Percentiles rank a stretch among this genome's conserved stretches.
Conservation (phyloP, 148 eudicot genomes). For the Vaccinium vitisidaea region DNA sequence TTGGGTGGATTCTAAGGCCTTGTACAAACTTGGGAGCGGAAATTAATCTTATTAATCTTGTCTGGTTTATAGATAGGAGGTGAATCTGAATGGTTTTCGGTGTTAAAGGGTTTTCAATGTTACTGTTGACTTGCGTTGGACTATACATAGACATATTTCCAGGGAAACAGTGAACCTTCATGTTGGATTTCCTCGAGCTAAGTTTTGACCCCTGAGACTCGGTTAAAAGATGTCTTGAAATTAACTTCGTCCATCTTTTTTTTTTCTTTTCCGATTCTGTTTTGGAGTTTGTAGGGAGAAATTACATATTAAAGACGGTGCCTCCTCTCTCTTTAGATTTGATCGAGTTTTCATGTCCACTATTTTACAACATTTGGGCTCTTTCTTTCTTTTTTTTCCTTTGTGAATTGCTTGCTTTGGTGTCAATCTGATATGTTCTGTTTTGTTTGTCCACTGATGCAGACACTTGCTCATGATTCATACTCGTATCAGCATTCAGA, state of each 20-base stretch:
- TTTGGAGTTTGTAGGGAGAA: not conserved
- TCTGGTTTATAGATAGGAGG: not conserved
- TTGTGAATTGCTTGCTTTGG: not conserved
- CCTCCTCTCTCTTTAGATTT: not conserved
- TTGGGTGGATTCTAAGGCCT: not conserved
- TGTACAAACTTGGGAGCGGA: not conserved
- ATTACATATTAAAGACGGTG: too few relatives aligned
- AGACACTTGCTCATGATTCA: conserved; percentile 94
- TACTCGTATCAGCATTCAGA: conserved; percentile 54
- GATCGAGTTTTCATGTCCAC: not conserved
- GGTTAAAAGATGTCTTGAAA: not conserved
- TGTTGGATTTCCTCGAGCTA: not conserved
- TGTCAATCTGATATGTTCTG: not conserved
- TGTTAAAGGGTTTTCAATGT: too few relatives aligned
- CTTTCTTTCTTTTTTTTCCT: not conserved
- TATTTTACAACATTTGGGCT: not conserved
- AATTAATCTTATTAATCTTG: not conserved
- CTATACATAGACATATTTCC: not conserved
- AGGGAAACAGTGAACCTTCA: not conserved
- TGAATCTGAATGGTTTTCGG: not conserved
- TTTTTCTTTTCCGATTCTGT: not conserved
- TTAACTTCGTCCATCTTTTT: not conserved
- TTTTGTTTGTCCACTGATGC: conserved; percentile 30
- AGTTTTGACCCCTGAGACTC: not conserved
- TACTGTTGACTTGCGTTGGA: too few relatives aligned